These are phyloP conservation scores for Cucurbita pepo DNA, from an alignment of 306 rosid genomes.

Conservation along the genomic window DNA sequence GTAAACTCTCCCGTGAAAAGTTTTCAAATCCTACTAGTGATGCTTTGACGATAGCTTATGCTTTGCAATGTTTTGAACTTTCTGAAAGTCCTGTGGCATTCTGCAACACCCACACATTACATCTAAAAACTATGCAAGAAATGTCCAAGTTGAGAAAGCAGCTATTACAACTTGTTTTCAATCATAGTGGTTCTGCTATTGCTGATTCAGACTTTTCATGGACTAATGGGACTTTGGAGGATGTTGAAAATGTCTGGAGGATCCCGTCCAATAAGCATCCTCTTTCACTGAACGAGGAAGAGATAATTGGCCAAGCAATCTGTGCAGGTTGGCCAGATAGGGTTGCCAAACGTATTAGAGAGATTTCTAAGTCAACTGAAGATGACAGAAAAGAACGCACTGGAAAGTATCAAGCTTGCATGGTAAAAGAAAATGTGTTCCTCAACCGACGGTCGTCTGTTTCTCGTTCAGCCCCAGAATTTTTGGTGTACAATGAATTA, in stretches of 20 bases:
- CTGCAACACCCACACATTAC: conserved; percentile 52
- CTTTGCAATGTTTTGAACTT: conserved; percentile 68
- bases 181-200: conserved; percentile 24
- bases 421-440: conserved; percentile 50
- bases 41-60: conserved; percentile 56
- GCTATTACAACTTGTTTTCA: conserved; percentile 53
- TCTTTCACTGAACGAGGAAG: conserved; percentile 54
- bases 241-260: conserved; percentile 51
- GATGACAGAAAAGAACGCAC: conserved; percentile 27
- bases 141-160: conserved; percentile 83
- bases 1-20: conserved; percentile 44
- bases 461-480: conserved; percentile 54
- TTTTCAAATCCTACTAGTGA: conserved; percentile 61
- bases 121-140: conserved; percentile 85
- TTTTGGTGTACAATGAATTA: conserved; percentile 79
- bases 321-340: conserved; percentile 99
- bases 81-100: conserved; percentile 33
- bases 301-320: conserved; percentile 63
- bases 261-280: conserved; percentile 41
- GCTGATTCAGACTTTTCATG: conserved; percentile 44
- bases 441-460: conserved; percentile 63
- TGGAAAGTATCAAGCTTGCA: conserved; percentile 53
- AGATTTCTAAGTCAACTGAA: conserved; percentile 23
- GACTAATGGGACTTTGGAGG: conserved; percentile 47
- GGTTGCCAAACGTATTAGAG: conserved; percentile 65